Base-by-base conservation (phyloP, 306 rosid species). In the Luffa acutangula region DNA sequence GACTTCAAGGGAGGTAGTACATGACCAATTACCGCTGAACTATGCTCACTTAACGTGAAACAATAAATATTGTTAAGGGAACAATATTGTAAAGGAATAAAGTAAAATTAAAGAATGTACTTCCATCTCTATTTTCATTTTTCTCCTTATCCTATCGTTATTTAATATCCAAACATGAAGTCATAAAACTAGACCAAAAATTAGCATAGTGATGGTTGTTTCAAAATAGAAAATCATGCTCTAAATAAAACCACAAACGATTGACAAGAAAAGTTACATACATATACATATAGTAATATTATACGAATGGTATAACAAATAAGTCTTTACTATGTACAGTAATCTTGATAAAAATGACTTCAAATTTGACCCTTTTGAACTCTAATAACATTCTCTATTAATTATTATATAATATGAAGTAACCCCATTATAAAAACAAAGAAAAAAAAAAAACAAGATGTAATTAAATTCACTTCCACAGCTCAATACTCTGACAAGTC, bases 401-500 rank as follows among this genome's bases (percentile, higher is more conserved):
- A 11, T 46, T 51, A 48, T 48, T 74, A 52, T 75, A 75, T 75
- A 33, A 75, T 73, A 73, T 48, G 63, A 75, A 52, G 33, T 31
- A 52, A 75, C 2, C 63, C 2, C 63, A 18, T 71, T 73, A 41
- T 31, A 33, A 10, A 60, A 31, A 62, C 0, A 59, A 9, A 59
- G 6, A 42, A 43, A n/a, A 39, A 65, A 0, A 11, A 11, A 1
- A 34, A 63, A 13, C 0, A 42, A 4, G 0, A 4, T 2, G 37
- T 1, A 21, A 31, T 31, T 17, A 51, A 52, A 3, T 37, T 83
- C 88, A 88, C 89, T 88, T 91, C 91, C 91, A 85, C 70, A 87
- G 82, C 81, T 89, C 91, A 81, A 89, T 25, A 25, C 31, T 83
- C 48, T 85, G 92, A 48, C 86, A 89, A 83, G 43, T 86, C 59